Evolutionary conservation across 225 moss, liverwort and hornwort species (phyloP).

Genomic region (Marchantia paleacea): DNA sequence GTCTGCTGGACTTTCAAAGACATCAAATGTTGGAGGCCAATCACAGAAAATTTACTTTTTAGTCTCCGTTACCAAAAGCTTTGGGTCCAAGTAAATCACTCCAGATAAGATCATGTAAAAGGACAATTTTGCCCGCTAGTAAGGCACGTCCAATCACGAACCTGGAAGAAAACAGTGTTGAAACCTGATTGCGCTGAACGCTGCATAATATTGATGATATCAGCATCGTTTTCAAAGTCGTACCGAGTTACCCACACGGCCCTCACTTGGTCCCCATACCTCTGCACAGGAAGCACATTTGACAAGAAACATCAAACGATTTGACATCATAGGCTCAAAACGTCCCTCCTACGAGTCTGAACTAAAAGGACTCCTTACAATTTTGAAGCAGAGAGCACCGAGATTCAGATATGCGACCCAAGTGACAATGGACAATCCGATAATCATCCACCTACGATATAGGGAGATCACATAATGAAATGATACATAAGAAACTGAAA

Average conservation of each 20-base stretch:
- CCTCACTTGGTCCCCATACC: conserved; percentile 44
- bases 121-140: too few species aligned
- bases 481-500: too few species aligned
- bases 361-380: too few species aligned
- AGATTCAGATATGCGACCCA: too few species aligned
- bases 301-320: not conserved
- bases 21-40: too few species aligned
- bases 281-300: conserved; percentile 11
- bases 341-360: too few species aligned
- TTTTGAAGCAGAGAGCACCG: too few species aligned
- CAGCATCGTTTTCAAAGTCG: conserved; percentile 33
- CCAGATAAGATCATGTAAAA: not conserved
- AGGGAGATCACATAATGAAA: too few species aligned
- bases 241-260: conserved; percentile 45
- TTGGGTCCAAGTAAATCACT: not conserved
- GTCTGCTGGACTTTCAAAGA: too few species aligned
- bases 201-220: conserved; percentile 34
- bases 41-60: too few species aligned
- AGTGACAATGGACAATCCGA: too few species aligned
- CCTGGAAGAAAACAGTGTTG: conserved; percentile 48
- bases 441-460: too few species aligned
- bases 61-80: not conserved
- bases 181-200: conserved; percentile 37
- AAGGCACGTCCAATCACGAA: not conserved
- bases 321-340: not conserved